Base-by-base conservation (phyloP, 2,329 filamentous ascomycete genomes). In the Fusarium sp. region DNA sequence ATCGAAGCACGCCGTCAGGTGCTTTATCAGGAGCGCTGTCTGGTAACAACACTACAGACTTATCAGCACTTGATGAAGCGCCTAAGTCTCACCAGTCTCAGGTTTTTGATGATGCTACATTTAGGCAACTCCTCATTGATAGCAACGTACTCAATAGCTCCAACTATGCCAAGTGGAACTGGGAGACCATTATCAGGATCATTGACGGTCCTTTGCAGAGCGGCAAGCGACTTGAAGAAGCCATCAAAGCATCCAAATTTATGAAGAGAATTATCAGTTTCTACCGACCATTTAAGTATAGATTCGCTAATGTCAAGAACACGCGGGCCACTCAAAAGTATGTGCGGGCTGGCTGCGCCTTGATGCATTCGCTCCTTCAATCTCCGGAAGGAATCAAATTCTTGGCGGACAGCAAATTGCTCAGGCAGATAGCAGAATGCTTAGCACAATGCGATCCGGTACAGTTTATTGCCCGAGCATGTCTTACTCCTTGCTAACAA, bases 131-230 rank as follows among this genome's bases (percentile, higher is more conserved):
- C 5, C 77, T 91, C 29, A 83, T 94, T 20, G 92, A 98, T 66
- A 96, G 93, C 6, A 90, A 94, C 58, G 94, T 99, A 4, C 84
- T 98, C 47, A 93, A 91, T 68, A 96, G 93, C 65, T 94, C 94
- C 67, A 98, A 97, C 73, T 97, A 92, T 76, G 86, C 90, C 42
- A 99, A 99, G 79, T 99, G 96, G 96, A 95, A 97, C 77, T 99
- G 97, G 96, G 94, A 97, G 67, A 85, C 97, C 40, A 94, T 99
- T 44, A 87, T 95, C 63, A 92, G 91, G 74, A 90, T 98, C 55
- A 95, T 99, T 38, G 95, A 98, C 77, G 97, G 96, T 0, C 96
- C 97, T 2, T 82, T 99, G 24, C 91, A 94, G 25, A 97, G 94
- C 71, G 91, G 95, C 1, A 98, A 97, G 80, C 88, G 96, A 14